Evolutionary conservation across 2,329 filamentous ascomycete species (phyloP).

Genomic region (Diplodia sapinea): DNA sequence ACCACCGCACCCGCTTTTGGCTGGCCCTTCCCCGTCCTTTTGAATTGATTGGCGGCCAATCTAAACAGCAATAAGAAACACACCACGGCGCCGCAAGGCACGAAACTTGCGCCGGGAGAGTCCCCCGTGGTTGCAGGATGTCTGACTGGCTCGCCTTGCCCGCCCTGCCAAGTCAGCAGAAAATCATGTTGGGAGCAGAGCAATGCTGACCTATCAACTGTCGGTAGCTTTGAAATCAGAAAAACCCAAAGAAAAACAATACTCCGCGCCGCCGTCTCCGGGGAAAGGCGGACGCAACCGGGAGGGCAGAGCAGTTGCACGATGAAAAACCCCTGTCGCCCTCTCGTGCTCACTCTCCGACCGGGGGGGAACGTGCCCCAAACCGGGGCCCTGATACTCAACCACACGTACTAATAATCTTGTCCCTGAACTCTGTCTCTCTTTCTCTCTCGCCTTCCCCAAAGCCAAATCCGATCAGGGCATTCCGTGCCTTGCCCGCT

Average conservation of each 20-base stretch:
- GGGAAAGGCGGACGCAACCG: conserved; percentile 1
- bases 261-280: conserved; percentile 2
- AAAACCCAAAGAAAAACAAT: conserved; percentile 1
- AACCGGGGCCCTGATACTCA: neutral
- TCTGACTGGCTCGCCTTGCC: neutral
- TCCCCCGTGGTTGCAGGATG: neutral
- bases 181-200: neutral
- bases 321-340: neutral
- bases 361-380: neutral
- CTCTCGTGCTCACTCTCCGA: neutral
- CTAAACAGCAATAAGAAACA: conserved; percentile 2
- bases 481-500: neutral
- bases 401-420: neutral
- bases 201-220: neutral
- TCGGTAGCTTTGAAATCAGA: conserved; percentile 27
- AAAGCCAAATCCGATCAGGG: conserved; percentile 1
- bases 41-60: no score
- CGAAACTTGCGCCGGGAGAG: neutral
- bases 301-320: neutral
- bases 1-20: neutral
- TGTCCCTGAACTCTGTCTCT: neutral
- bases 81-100: neutral
- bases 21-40: neutral
- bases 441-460: neutral
- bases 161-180: neutral